These are phyloP conservation scores for Erigeron canadensis DNA, from an alignment of 129 eudicot species.

Conservation along the genomic window DNA sequence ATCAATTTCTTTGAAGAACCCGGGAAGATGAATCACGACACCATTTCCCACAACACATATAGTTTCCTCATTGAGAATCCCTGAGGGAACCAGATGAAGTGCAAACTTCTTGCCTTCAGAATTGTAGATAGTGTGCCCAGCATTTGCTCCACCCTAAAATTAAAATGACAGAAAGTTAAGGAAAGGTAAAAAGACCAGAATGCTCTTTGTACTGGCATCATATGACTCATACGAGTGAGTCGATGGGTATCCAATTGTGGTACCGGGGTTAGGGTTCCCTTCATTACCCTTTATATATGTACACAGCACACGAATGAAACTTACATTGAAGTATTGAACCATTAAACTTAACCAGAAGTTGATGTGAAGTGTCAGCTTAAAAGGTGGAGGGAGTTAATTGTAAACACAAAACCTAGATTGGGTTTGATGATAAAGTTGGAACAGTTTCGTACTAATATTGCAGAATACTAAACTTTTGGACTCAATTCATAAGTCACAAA, in stretches of 20 bases:
- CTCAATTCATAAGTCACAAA: neutral
- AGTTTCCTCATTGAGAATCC: conserved; percentile 86
- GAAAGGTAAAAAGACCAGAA: neutral
- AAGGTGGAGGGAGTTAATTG: neutral
- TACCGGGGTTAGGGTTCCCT: no score
- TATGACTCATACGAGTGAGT: no score
- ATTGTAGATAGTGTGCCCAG: conserved; percentile 94
- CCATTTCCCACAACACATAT: conserved; percentile 94
- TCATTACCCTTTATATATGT: neutral
- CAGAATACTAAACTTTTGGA: neutral
- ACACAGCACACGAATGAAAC: neutral
- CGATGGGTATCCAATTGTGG: no score
- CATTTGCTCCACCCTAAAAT: conserved; percentile 93
- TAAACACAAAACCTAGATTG: neutral
- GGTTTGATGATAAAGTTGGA: neutral
- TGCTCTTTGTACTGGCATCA: no score
- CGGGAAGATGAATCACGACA: conserved; percentile 89
- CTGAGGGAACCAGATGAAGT: conserved; percentile 98
- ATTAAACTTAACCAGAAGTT: neutral
- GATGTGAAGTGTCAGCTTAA: neutral
- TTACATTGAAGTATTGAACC: neutral
- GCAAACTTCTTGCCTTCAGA: conserved; percentile 97
- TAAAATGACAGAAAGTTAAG: neutral
- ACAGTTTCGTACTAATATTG: neutral
- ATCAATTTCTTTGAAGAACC: conserved; percentile 82